phyloP scores from a whole-genome alignment of 805 yeast genomes.

The Candida succiphila region DNA sequence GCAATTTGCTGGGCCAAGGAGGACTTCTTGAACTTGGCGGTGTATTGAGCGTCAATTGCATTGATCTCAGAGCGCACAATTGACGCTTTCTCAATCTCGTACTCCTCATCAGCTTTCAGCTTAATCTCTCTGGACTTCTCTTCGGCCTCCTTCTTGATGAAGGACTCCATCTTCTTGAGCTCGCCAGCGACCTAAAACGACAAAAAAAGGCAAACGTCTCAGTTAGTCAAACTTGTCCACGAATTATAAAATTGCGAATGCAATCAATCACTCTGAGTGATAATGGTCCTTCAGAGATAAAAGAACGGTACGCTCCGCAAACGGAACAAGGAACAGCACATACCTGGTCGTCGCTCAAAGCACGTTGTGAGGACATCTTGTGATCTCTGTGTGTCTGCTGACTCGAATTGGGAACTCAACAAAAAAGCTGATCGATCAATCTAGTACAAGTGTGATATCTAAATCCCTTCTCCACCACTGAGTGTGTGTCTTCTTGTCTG shows the following conservation, averaged over 20 bases:
- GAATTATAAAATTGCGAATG: not conserved
- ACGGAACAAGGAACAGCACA: slow-evolving; percentile 10
- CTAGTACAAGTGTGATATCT: too few relatives aligned
- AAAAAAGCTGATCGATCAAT: too few relatives aligned
- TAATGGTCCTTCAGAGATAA: too few relatives aligned
- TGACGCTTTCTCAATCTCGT: slow-evolving; percentile 93
- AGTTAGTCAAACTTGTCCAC: not conserved
- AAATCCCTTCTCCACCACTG: too few relatives aligned
- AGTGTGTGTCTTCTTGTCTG: too few relatives aligned
- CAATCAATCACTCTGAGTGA: not conserved
- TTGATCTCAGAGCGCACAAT: slow-evolving; percentile 90
- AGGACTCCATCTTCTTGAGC: slow-evolving; percentile 95
- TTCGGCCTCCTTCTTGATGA: slow-evolving; percentile 98
- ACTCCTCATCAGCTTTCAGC: slow-evolving; percentile 96
- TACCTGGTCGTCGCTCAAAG: slow-evolving; percentile 40
- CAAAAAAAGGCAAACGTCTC: not conserved
- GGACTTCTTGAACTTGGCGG: slow-evolving; percentile 81
- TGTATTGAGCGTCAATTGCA: slow-evolving; percentile 73
- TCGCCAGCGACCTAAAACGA: slow-evolving; percentile 79
- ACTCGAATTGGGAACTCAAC: too few relatives aligned
- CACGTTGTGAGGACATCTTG: slow-evolving; percentile 23
- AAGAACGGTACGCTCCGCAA: not conserved
- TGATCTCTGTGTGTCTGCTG: too few relatives aligned
- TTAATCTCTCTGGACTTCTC: slow-evolving; percentile 96
- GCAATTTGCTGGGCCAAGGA: slow-evolving; percentile 89